Evolutionary conservation across 169 alveolate genomes (phyloP), one percentile per base, ranked within the genome.

Genomic region (Eimeria necatrix): DNA sequence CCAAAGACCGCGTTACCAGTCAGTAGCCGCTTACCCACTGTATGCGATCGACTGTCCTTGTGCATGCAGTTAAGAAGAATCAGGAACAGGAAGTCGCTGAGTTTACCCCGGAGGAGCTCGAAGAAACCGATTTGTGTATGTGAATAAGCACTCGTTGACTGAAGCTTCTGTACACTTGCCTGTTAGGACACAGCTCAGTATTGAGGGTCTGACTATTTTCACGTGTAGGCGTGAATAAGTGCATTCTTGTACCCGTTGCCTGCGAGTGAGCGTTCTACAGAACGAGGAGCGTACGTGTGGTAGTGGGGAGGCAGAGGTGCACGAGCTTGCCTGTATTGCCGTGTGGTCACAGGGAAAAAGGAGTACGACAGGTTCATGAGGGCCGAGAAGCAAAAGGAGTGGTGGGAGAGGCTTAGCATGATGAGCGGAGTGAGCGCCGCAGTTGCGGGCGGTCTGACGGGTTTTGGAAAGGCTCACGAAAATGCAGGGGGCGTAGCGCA

Each of bases 121-220:
- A 84, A 22, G 78, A 84, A 46, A 84, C 92, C 6, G 92, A 53
- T n/a, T 60, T 84, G 22, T 84, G 92, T 84, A 84, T n/a, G 92
- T 84, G 2, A 0, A 10, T 22, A 16, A 1, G n/a, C 61, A 48
- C 81, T 64, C 4, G 8, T n/a, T 64, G 74, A 6, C 4, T 3
- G 26, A 4, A 4, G 80, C 16, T 68, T 24, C 46, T 22, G 4
- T 24, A 6, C 8, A 3, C 10, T n/a, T 68, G 80, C 16, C 0
- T 22, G 51, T 24, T 10, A 24, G 49, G 51, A 68, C 48, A 68
- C 4, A 32, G 41, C 41, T 2, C 2, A 32, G 41, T 32, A 32
- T 32, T 32, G 41, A 32, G 41, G 41, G 3, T 32, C 41, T 32
- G 41, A 32, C 41, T 32, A 20, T 64, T 14, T 64, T 64, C 76